Evolutionary conservation across 768 basidiomycete species (phyloP), one percentile per base, ranked within the genome.

Genomic region (Suillus fuscotomentosus): DNA sequence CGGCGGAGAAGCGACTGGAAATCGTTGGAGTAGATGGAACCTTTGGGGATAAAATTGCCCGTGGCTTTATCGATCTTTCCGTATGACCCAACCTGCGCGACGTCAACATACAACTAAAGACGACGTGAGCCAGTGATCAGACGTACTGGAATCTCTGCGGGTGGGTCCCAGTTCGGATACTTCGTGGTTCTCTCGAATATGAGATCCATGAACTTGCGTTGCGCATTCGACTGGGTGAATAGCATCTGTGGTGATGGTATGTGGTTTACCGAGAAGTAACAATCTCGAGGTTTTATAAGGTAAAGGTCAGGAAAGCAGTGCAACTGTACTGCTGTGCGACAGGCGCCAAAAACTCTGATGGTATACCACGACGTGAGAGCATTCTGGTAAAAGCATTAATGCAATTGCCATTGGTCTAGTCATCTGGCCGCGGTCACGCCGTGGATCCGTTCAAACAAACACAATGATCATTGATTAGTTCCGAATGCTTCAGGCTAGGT

Each of bases 141-240:
- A 59, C 57, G 15, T 11, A 59, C 57, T n/a, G 6, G 11, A 42
- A 59, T 42, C 8, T 59, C 57, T 6, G 57, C 42, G 27, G 57
- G 57, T 42, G 57, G 57, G 6, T 59, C 57, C 57, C 57, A 59
- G 56, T 59, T 59, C 10, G 39, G 17, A 42, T 59, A 59, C 10
- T 59, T 59, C 20, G 24, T 24, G 1, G 56, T 59, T 15, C 38
- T 9, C 6, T 59, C 24, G 24, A 17, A 59, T 41, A 59, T 59
- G 7, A 59, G 56, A 10, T 59, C 56, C 17, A 59, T 5, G 10
- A 41, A 59, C 17, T 59, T 59, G 56, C 39, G 56, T 59, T 59
- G 56, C 10, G 56, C 56, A 20, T 41, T 15, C 24, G 56, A 24
- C 4, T 39, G 13, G 15, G 36, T 57, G 39, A 27, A 10, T 39